These are phyloP conservation scores for Populus hybrid DNA, from an alignment of 441 rosid species.

Conservation along the genomic window DNA sequence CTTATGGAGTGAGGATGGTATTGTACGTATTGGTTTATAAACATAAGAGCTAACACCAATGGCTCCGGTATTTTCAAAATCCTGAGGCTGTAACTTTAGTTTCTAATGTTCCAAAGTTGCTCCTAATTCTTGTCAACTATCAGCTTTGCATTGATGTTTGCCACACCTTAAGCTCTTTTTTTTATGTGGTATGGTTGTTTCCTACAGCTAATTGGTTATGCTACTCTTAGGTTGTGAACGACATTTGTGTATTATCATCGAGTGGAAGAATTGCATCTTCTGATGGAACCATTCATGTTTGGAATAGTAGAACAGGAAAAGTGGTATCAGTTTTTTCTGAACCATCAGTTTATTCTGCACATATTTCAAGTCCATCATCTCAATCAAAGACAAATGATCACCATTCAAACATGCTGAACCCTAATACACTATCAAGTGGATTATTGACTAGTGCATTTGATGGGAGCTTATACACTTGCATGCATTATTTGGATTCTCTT, in stretches of 20 bases:
- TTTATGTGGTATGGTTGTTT: conserved; percentile 10
- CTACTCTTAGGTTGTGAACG: conserved; percentile 76
- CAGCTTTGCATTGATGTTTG: neutral
- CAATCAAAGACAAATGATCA: conserved; percentile 48
- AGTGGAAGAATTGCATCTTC: conserved; percentile 91
- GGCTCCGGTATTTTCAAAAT: neutral
- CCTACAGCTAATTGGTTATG: conserved; percentile 33
- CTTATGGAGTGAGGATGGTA: neutral
- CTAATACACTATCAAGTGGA: conserved; percentile 68
- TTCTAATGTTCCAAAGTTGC: neutral
- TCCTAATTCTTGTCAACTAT: neutral
- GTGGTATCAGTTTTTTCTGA: conserved; percentile 65
- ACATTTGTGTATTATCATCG: conserved; percentile 64
- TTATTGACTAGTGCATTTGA: conserved; percentile 62
- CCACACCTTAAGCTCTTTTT: neutral
- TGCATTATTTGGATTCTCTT: conserved; percentile 65
- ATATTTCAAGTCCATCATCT: conserved; percentile 41
- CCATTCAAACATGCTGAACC: conserved; percentile 48
- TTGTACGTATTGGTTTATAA: neutral
- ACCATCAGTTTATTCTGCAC: conserved; percentile 53
- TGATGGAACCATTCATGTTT: conserved; percentile 93
- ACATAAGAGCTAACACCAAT: neutral
- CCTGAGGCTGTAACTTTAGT: neutral
- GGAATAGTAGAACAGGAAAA: conserved; percentile 86
- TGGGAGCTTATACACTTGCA: conserved; percentile 86